Evolutionary conservation across 148 eudicot genomes (phyloP), one percentile per base, ranked within the genome.

Genomic region (Vaccinium vitisidaea): DNA sequence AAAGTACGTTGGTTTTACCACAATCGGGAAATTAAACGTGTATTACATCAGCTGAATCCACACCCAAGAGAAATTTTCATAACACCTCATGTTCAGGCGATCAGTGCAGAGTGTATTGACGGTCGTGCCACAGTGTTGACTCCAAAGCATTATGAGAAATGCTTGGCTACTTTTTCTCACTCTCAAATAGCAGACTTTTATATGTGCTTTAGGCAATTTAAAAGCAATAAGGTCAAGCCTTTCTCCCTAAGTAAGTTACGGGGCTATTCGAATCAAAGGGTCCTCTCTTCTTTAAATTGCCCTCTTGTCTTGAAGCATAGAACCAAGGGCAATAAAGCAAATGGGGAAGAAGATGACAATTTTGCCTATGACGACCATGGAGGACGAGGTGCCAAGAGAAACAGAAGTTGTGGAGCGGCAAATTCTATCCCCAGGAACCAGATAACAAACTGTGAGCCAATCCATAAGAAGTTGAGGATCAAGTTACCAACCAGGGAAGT

Each of bases 1-100:
- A 86, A 71, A 70, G 85, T 86, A 69, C 79, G 88, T 21, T 86
- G 88, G 88, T 86, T 86, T 86, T 80, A 70, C 50, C 83, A 71
- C 59, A 55, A 61, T 71, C 23, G 67, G 49, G 85, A 79, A 71
- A 27, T 83, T 50, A 46, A 70, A 53, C 83, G 75, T 8, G 12
- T 63, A 55, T 27, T 77, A 55, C 67, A 83, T 79, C 48, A 86
- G 80, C 49, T 83, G 80, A 71, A 73, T 79, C 80, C 65, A 11
- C 83, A 83, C 80, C 83, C 88, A 48, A 78, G 63, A 79, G 88
- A 86, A 79, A 78, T 86, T 83, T 79, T 86, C 80, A 86, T 86
- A 71, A 86, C 88, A 30, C 79, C 85, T 53, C 75, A 86, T 69
- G 85, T 79, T 46, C 88, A 86, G 63, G 85, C 50, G 21, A 79